phyloP scores from a whole-genome alignment of 108 stramenopile species.

The Nitzschia sp. region DNA sequence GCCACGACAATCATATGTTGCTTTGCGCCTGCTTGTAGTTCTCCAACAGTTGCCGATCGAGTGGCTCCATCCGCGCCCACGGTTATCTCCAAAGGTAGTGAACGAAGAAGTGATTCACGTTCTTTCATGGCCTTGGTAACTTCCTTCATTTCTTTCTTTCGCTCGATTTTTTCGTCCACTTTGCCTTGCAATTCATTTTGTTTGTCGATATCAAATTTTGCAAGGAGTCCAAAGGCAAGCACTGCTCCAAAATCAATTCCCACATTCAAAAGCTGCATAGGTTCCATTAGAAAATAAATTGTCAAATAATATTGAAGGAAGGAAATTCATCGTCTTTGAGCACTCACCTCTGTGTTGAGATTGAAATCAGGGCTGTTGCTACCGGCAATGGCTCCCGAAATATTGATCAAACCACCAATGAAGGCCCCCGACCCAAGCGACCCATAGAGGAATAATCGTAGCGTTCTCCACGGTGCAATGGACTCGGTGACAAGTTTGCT shows the following conservation, averaged over 20 bases:
- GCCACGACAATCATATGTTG: constrained; percentile 85
- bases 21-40: constrained; percentile 65
- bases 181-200: constrained; percentile 50
- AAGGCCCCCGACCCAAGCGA: constrained; percentile 70
- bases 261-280: constrained; percentile 54
- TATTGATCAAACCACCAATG: constrained; percentile 73
- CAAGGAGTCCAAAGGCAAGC: constrained; percentile 55
- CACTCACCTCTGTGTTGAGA: constrained; percentile 62
- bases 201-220: constrained; percentile 68
- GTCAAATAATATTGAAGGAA: neutral
- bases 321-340: neutral
- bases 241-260: constrained; percentile 89
- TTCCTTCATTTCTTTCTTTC: constrained; percentile 55
- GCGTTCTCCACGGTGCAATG: constrained; percentile 82
- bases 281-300: neutral
- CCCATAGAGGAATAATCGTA: constrained; percentile 73
- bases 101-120: constrained; percentile 43
- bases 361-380: constrained; percentile 68
- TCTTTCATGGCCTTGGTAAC: constrained; percentile 55
- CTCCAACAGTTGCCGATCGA: constrained; percentile 46
- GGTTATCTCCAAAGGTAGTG: constrained; percentile 59
- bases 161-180: constrained; percentile 66
- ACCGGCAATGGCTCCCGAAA: constrained; percentile 55
- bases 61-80: constrained; percentile 57
- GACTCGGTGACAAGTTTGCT: constrained; percentile 70